Conservation (phyloP, 495 filamentous ascomycete genomes). For the Penicillium tannophilum region DNA sequence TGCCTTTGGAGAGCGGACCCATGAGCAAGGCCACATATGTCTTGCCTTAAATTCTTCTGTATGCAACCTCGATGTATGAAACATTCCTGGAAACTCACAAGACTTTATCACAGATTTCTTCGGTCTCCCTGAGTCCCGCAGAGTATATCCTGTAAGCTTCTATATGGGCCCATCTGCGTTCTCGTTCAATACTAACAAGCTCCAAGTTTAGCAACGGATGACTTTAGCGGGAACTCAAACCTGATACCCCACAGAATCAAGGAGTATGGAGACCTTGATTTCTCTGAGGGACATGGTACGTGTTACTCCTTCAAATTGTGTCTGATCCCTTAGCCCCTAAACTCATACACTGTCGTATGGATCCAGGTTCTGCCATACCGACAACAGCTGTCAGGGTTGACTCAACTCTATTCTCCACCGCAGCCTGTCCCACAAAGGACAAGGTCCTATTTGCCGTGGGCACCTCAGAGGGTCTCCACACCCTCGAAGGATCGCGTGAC, state of each 20-base stretch:
- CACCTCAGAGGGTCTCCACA: constrained; percentile 44
- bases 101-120: constrained; percentile 33
- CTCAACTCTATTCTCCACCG: constrained; percentile 42
- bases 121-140: constrained; percentile 43
- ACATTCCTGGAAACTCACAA: constrained; percentile 7
- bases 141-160: constrained; percentile 32
- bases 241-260: constrained; percentile 1
- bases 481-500: constrained; percentile 31
- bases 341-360: too few relatives aligned
- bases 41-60: neutral
- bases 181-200: constrained; percentile 16
- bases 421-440: constrained; percentile 32
- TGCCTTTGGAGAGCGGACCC: neutral
- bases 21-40: too few relatives aligned
- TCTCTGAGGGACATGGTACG: neutral
- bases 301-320: neutral
- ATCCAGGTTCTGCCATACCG: too few relatives aligned
- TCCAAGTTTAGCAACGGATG: constrained; percentile 43
- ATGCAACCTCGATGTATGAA: neutral
- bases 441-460: constrained; percentile 43
- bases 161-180: neutral
- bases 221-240: constrained; percentile 38
- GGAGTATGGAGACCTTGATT: constrained; percentile 17
- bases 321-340: too few relatives aligned
- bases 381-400: too few relatives aligned